These are phyloP conservation scores for Stentor coeruleus DNA, from an alignment of 73 alveolate species.

Conservation along the genomic window DNA sequence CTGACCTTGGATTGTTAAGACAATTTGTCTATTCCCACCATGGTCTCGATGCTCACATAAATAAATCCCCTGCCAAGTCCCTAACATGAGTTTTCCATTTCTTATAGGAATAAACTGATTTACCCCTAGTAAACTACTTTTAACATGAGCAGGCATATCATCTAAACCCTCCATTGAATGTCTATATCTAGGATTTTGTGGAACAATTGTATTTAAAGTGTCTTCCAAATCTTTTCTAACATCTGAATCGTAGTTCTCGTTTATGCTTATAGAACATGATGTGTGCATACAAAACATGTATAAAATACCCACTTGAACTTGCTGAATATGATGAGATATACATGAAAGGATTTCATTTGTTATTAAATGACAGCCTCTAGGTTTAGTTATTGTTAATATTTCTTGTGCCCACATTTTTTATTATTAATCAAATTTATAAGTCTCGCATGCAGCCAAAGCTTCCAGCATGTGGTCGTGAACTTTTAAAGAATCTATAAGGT, in stretches of 20 bases:
- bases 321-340: conserved; percentile 41
- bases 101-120: conserved; percentile 69
- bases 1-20: conserved; percentile 67
- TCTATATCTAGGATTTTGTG: conserved; percentile 60
- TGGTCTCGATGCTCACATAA: conserved; percentile 70
- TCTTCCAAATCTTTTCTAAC: conserved; percentile 73
- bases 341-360: conserved; percentile 58
- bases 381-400: conserved; percentile 45
- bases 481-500: too few species aligned
- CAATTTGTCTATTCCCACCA: conserved; percentile 45
- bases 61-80: conserved; percentile 88
- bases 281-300: conserved; percentile 68
- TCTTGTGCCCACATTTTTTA: conserved; percentile 57
- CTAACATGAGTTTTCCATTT: conserved; percentile 63
- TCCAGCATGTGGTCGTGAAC: too few species aligned
- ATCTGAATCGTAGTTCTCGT: conserved; percentile 70
- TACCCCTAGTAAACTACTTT: conserved; percentile 70
- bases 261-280: conserved; percentile 66
- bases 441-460: too few species aligned
- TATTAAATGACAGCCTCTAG: conserved; percentile 64
- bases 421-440: too few species aligned
- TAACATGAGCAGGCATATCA: conserved; percentile 85
- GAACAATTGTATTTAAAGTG: conserved; percentile 66
- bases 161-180: conserved; percentile 82
- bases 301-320: conserved; percentile 62